phyloP scores from a whole-genome alignment of 345 rosid genomes.

The Anastatica hierochuntica region DNA sequence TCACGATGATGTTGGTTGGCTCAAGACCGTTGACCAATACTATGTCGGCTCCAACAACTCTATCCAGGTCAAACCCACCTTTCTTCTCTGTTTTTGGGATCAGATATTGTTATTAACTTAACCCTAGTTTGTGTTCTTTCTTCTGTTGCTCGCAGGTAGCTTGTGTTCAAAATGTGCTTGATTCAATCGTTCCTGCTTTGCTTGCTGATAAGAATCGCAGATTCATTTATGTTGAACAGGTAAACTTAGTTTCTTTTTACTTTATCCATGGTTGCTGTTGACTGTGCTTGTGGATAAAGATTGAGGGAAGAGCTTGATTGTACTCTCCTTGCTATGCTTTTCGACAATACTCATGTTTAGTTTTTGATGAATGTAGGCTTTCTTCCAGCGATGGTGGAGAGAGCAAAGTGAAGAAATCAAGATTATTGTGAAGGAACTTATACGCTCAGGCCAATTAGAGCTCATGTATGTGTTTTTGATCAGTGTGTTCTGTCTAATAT shows the following conservation, averaged over 20 bases:
- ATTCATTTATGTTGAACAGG: conserved; percentile 82
- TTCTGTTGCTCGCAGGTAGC: conserved; percentile 43
- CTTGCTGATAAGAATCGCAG: conserved; percentile 84
- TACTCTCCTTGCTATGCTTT: not conserved
- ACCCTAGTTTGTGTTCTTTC: not conserved
- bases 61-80: conserved; percentile 53
- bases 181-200: conserved; percentile 79
- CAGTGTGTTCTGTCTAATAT: not conserved
- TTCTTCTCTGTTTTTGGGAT: not conserved
- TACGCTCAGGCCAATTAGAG: conserved; percentile 80
- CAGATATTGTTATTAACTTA: conserved; percentile 1
- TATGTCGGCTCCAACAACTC: conserved; percentile 97
- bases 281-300: not conserved
- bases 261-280: not conserved
- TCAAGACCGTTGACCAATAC: conserved; percentile 96
- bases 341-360: not conserved
- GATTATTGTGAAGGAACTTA: conserved; percentile 44
- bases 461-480: conserved; percentile 47
- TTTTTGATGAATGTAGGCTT: conserved; percentile 51
- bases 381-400: conserved; percentile 96
- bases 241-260: conserved; percentile 16
- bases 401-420: conserved; percentile 64
- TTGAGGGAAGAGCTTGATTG: not conserved
- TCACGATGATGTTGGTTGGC: conserved; percentile 97
- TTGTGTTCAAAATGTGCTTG: conserved; percentile 88